A percentile compares a stretch with the other conserved stretches of the same genome.
phyloP scores from a whole-genome alignment of 768 basidiomycete species.

The Rhodosporidiobolus odoratus region DNA sequence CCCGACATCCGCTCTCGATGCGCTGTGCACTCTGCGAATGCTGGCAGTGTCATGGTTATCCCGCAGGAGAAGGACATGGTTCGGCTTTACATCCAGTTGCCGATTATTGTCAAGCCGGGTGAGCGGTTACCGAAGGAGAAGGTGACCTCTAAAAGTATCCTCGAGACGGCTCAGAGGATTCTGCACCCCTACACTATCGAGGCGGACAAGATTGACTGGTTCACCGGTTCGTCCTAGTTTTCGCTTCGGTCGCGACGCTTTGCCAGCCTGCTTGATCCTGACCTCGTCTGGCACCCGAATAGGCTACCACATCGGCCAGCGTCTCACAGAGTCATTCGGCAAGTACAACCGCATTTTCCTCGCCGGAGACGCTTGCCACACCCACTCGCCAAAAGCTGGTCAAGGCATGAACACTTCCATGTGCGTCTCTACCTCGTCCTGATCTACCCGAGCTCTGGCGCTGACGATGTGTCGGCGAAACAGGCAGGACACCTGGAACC shows the following conservation, averaged over 20 bases:
- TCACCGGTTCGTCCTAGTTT: conserved; percentile 5
- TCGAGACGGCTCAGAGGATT: conserved; percentile 57
- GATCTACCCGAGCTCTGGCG: neutral
- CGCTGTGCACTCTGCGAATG: conserved; percentile 64
- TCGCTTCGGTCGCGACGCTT: neutral
- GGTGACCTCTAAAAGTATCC: conserved; percentile 54
- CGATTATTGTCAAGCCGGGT: conserved; percentile 51
- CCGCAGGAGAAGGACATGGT: conserved; percentile 57
- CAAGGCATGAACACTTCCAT: conserved; percentile 50
- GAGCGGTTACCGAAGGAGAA: conserved; percentile 57
- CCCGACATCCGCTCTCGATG: conserved; percentile 66
- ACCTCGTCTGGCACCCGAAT: neutral
- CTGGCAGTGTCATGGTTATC: conserved; percentile 58
- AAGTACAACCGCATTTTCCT: conserved; percentile 66
- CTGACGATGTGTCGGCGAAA: conserved; percentile 16
- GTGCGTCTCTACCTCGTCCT: neutral
- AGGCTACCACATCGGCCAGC: conserved; percentile 53
- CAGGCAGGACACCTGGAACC: conserved; percentile 42
- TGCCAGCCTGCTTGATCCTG: neutral
- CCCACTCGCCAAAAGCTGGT: conserved; percentile 48
- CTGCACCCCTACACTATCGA: conserved; percentile 55
- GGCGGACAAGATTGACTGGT: conserved; percentile 38
- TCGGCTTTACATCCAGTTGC: conserved; percentile 66
- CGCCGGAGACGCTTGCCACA: conserved; percentile 54
- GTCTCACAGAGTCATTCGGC: conserved; percentile 63